Base-by-base conservation (phyloP, 345 rosid species). In the Erysimum cheiranthoides region DNA sequence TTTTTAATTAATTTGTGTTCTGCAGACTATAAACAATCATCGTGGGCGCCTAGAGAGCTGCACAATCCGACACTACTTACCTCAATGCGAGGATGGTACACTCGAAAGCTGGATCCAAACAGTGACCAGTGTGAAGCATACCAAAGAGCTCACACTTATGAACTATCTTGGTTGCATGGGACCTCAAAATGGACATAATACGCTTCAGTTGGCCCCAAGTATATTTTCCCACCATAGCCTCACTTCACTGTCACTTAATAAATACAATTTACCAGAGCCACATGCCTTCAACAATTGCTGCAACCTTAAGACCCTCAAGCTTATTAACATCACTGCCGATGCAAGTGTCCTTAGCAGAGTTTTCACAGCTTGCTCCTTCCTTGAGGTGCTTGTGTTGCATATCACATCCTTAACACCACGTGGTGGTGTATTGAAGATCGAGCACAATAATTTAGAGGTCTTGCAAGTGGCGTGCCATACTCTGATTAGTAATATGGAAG, bases 271-370 rank as follows among this genome's bases (percentile, higher is more conserved):
- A 67, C 0, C 3, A 5, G 12, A 0, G 27, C 1, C 43, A 58
- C 1, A 2, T n/a, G 49, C 65, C 47, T 74, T 74, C 51, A 30
- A 39, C 2, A 39, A n/a, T 0, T 75, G 79, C 61, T 0, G 3
- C 18, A 75, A 75, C 1, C 68, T 67, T 6, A 75, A 59, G 36
- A 75, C 28, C 68, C 54, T 75, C 3, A 67, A 38, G 73, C 61
- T 75, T 14, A 6, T 9, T 2, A 11, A 59, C 52, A 75, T 30
- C 43, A 10, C 17, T 4, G 0, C 16, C 4, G 10, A 10, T 12
- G 46, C 34, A 49, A 18, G 16, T 28, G 50, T n/a, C 52, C 50
- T 74, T 14, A 36, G 13, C 50, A 6, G 4, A 0, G 49, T 74
- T 57, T 11, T 74, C 0, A 50, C 14, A 35, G 27, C 27, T 74